Conservation (phyloP, 768 basidiomycete species). For the Boletales sp. region DNA sequence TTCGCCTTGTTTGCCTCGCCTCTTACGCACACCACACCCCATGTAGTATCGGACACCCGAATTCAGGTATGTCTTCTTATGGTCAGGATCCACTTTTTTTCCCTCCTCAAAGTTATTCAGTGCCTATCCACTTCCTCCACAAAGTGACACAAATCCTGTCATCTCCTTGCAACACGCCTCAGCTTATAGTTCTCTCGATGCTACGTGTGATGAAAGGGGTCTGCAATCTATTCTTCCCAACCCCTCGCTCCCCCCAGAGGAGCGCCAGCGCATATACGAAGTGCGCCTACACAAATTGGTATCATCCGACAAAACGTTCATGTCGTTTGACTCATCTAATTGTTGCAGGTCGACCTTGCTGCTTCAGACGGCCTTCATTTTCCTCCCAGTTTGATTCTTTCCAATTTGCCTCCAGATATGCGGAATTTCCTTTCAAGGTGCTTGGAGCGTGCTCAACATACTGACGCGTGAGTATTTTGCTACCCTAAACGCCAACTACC, state of each 20-base stretch:
- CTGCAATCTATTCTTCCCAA: background rate
- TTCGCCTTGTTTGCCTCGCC: too few species aligned
- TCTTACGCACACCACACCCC: too few species aligned
- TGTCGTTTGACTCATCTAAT: background rate
- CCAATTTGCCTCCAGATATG: background rate
- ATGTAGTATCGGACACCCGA: too few species aligned
- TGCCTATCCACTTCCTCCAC: too few species aligned
- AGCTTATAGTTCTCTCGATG: too few species aligned
- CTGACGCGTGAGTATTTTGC: too few species aligned
- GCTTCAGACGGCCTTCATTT: background rate
- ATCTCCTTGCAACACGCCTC: too few species aligned
- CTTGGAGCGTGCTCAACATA: background rate
- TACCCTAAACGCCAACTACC: background rate
- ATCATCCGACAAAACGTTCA: background rate
- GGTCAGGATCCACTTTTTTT: too few species aligned
- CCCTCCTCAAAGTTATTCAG: too few species aligned
- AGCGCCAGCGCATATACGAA: conserved; percentile 4
- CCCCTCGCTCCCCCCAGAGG: background rate
- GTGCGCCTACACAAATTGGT: background rate
- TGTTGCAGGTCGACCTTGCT: background rate
- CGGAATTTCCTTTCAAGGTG: background rate
- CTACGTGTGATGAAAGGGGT: background rate
- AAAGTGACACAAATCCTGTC: too few species aligned
- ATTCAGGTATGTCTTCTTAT: too few species aligned
- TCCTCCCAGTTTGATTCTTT: background rate